Evolutionary conservation across 2,329 filamentous ascomycete genomes (phyloP).

Genomic region (Ophiostoma sp.): DNA sequence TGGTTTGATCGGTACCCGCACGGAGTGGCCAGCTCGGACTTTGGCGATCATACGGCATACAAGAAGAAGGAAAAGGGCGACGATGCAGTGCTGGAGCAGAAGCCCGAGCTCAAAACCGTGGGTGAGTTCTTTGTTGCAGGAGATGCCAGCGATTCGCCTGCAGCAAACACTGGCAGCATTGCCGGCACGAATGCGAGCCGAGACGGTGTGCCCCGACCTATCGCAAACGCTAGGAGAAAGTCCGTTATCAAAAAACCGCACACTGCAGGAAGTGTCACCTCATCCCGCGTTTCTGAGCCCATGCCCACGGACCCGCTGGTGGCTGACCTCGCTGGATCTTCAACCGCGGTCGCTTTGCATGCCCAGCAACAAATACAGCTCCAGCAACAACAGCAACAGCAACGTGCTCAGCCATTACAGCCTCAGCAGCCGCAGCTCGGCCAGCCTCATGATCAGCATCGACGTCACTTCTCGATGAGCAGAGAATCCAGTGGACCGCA

Average conservation of each 20-base stretch:
- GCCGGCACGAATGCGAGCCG: slow-evolving; percentile 25
- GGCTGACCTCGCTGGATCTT: slow-evolving; percentile 31
- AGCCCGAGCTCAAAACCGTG: slow-evolving; percentile 80
- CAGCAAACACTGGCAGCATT: slow-evolving; percentile 19
- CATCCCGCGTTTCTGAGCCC: not conserved
- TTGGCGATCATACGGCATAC: slow-evolving; percentile 65
- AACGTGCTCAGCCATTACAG: slow-evolving; percentile 39
- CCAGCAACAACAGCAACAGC: slow-evolving; percentile 34
- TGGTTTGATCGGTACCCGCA: slow-evolving; percentile 96
- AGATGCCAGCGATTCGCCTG: slow-evolving; percentile 34
- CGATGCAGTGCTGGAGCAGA: slow-evolving; percentile 85
- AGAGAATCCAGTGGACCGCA: not conserved
- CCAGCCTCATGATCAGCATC: slow-evolving; percentile 39
- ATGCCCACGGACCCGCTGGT: slow-evolving; percentile 32
- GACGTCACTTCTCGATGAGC: not conserved
- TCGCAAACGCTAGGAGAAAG: slow-evolving; percentile 35
- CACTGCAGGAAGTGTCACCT: not conserved
- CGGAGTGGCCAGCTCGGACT: slow-evolving; percentile 79
- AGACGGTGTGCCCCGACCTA: slow-evolving; percentile 10
- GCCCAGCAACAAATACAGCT: slow-evolving; percentile 36
- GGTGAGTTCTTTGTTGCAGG: slow-evolving; percentile 80
- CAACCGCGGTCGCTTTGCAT: slow-evolving; percentile 22
- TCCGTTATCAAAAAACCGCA: slow-evolving; percentile 36
- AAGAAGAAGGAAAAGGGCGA: slow-evolving; percentile 71
- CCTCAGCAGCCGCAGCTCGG: slow-evolving; percentile 42